phyloP scores from a whole-genome alignment of 2,329 filamentous ascomycete genomes.

The Aspergillus novoparasiticus region DNA sequence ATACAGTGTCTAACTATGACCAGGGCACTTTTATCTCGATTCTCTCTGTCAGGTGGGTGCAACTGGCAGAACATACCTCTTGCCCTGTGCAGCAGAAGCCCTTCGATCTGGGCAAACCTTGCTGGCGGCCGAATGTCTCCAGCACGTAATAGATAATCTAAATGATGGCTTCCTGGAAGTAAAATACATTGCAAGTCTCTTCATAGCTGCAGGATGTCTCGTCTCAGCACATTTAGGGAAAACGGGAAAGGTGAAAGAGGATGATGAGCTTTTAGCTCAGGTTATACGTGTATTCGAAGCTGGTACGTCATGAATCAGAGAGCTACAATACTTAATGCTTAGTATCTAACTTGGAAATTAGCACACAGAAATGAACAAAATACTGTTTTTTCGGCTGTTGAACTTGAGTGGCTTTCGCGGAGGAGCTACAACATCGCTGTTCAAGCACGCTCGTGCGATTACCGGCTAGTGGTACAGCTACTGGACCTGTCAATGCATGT shows the following conservation, averaged over 20 bases:
- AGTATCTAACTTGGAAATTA: constrained; percentile 44
- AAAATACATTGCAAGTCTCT: constrained; percentile 64
- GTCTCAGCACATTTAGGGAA: constrained; percentile 44
- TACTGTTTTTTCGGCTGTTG: constrained; percentile 61
- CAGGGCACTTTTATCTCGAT: constrained; percentile 60
- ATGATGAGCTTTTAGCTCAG: constrained; percentile 43
- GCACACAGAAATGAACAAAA: constrained; percentile 44
- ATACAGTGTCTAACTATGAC: constrained; percentile 46
- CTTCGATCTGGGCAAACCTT: constrained; percentile 64
- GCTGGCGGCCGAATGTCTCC: constrained; percentile 62
- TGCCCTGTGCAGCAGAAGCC: constrained; percentile 79
- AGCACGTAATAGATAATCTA: constrained; percentile 61
- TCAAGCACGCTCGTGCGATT: constrained; percentile 62
- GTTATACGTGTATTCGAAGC: constrained; percentile 59
- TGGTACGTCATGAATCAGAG: constrained; percentile 37
- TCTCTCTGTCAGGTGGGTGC: constrained; percentile 57
- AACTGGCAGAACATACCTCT: constrained; percentile 66
- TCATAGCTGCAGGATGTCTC: constrained; percentile 59
- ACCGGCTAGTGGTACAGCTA: constrained; percentile 59
- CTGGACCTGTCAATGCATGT: constrained; percentile 49
- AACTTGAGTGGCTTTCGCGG: constrained; percentile 82
- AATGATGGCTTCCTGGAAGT: constrained; percentile 51
- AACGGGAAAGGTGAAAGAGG: constrained; percentile 21
- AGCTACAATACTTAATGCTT: constrained; percentile 29
- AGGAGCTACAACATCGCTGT: constrained; percentile 79